Evolutionary conservation across 352 stramenopile genomes (phyloP).

Genomic region (Chrysophaeum taylorii): DNA sequence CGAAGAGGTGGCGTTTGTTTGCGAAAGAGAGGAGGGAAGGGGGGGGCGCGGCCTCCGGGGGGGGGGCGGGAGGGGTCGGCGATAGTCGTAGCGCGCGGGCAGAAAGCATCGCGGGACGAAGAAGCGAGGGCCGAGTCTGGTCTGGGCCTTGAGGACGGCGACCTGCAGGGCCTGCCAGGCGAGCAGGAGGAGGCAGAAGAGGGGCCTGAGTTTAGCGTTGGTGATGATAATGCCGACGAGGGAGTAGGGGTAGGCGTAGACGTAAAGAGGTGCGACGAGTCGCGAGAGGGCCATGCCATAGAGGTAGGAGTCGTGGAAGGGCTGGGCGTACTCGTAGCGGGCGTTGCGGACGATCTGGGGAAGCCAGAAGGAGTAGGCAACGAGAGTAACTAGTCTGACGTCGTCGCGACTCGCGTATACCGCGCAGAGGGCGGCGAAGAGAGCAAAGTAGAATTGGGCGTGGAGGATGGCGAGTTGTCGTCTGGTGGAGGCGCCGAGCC

Average conservation of each 20-base stretch:
- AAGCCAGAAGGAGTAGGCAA: constrained; percentile 95
- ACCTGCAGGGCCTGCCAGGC: constrained; percentile 13
- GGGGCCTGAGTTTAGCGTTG: background rate
- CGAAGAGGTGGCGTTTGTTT: no score
- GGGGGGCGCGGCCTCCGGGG: background rate
- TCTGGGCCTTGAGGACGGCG: constrained; percentile 60
- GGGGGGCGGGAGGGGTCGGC: constrained; percentile 39
- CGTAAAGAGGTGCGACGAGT: constrained; percentile 86
- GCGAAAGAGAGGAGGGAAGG: no score
- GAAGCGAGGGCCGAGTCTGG: constrained; percentile 62
- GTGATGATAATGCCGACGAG: constrained; percentile 67
- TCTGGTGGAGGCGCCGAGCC: constrained; percentile 64
- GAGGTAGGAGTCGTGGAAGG: constrained; percentile 85
- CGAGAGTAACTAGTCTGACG: constrained; percentile 71
- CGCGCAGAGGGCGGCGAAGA: constrained; percentile 71
- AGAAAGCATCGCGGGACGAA: constrained; percentile 75
- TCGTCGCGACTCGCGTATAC: constrained; percentile 70
- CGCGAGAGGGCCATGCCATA: constrained; percentile 82
- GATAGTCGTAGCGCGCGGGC: constrained; percentile 83
- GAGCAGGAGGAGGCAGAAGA: background rate
- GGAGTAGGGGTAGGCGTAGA: constrained; percentile 81
- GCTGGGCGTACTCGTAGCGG: constrained; percentile 73
- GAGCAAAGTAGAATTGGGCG: constrained; percentile 83
- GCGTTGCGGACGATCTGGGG: constrained; percentile 94
- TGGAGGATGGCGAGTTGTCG: constrained; percentile 84